phyloP scores from a whole-genome alignment of 345 rosid genomes.

The Rhodamnia rubescens region DNA sequence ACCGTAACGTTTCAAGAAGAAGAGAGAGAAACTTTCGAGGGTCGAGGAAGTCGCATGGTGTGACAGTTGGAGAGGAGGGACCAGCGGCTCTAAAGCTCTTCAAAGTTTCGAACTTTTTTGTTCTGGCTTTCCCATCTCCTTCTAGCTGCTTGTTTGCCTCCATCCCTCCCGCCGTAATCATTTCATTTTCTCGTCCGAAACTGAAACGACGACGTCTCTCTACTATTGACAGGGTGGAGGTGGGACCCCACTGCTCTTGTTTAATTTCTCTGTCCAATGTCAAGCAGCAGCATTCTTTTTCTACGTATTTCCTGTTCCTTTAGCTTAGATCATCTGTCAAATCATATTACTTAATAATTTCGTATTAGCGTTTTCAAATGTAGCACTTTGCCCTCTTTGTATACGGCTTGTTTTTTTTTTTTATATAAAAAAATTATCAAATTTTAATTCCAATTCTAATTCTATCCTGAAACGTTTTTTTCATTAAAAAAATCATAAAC shows the following conservation, averaged over 20 bases:
- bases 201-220: not conserved
- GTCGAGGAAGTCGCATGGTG: constrained; percentile 13
- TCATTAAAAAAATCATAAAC: no score
- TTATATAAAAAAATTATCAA: no score
- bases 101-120: not conserved
- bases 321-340: not conserved
- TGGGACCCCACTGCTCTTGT: not conserved
- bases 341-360: not conserved
- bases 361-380: not conserved
- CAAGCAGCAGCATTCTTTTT: not conserved
- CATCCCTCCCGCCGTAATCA: constrained; percentile 26
- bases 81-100: not conserved
- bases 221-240: not conserved
- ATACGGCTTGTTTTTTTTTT: not conserved
- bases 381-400: not conserved
- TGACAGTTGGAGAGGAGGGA: not conserved
- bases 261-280: not conserved
- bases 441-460: no score
- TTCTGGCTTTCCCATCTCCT: constrained; percentile 5
- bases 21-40: constrained; percentile 3
- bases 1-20: not conserved
- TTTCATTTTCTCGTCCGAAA: not conserved
- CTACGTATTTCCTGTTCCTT: no score
- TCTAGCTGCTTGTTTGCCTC: not conserved
- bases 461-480: no score